Base-by-base conservation (phyloP, 2,329 filamentous ascomycete genomes). In the Colletotrichum tropicicola region DNA sequence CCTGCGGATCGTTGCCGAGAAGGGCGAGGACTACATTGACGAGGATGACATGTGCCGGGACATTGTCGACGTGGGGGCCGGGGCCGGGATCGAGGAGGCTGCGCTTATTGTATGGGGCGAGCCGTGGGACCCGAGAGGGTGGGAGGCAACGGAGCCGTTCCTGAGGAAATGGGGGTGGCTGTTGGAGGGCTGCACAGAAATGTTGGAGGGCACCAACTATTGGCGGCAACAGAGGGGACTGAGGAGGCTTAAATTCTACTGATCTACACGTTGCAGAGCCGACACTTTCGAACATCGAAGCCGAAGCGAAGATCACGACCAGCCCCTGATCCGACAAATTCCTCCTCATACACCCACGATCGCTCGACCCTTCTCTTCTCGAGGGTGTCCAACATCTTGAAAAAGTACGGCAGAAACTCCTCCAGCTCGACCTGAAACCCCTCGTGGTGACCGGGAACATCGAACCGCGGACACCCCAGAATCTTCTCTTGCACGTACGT, bases 91-190 rank as follows among this genome's bases (percentile, higher is more conserved):
- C 12, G 67, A 68, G 21, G 56, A 59, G 4, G 47, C 48, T 32
- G 69, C 45, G 53, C 49, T 65, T 41, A 69, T 59, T 27, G 69
- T 63, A 13, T 86, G 83, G 84, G 81, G 82, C 0, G 79, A 83
- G 6, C 74, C 83, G 0, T 81, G 78, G 73, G 76, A 85, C 35
- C 59, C 74, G 3, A 64, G 66, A 0, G 79, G 76, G 9, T 87
- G 84, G 85, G 84, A 87, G 66, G 73, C 81, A 1, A 83, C 77
- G 0, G 74, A 77, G 8, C 59, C 64, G 0, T 85, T 87, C 66
- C 67, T 81, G 2, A 72, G 71, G 41, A 85, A 84, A 66, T 87
- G 82, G 81, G 74, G 69, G 1, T 76, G 75, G 72, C 54, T 82
- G 9, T 43, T 82, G 0, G 67, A 67, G 1, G 79, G 76, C 0